Base-by-base conservation (phyloP, 23 red algal genomes). In the Cyanidium caldarium region DNA sequence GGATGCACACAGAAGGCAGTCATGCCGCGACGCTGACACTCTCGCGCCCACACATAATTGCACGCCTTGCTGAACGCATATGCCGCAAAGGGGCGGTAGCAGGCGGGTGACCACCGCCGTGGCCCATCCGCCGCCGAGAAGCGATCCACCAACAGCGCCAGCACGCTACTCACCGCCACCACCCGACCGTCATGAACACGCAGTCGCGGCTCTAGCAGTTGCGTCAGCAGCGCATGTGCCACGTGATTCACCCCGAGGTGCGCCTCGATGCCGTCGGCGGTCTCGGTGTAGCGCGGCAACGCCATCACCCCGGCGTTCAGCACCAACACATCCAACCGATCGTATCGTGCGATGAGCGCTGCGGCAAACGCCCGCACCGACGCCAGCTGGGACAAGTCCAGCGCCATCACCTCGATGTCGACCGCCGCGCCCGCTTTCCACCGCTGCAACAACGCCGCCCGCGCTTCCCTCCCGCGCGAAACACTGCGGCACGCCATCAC, bases 191-290 rank as follows among this genome's bases (percentile, higher is more conserved):
- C 16, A n/a, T 30, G 34, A 2, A 37, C 37, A 1, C 38, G 0
- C 2, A 46, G 35, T 14, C 38, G 2, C 1, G 2, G 36, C 35
- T 46, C 41, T 25, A 75, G 43, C 34, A 75, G 42, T 23, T 46
- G 46, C 33, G 44, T 46, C 40, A 75, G 58, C 19, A 75, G n/a
- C 13, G 38, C 38, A 12, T 75, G 70, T 26, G 45, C 70, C 70
- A 75, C 38, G 33, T 75, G 70, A 46, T 75, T 75, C 30, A 75
- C 70, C 19, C 70, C 70, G n/a, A 75, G 58, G 15, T 75, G 70
- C 41, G 58, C 58, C 23, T 75, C 70, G 35, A 46, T 40, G 7
- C 70, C 70, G 14, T 75, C 39, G 34, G 46, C 58, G 1, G 70
- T 75, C 2, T 56, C 58, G 1, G 17, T 39, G 46, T 61, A 35